Evolutionary conservation across 306 rosid genomes (phyloP).

Genomic region (Acacia melanoxylon): DNA sequence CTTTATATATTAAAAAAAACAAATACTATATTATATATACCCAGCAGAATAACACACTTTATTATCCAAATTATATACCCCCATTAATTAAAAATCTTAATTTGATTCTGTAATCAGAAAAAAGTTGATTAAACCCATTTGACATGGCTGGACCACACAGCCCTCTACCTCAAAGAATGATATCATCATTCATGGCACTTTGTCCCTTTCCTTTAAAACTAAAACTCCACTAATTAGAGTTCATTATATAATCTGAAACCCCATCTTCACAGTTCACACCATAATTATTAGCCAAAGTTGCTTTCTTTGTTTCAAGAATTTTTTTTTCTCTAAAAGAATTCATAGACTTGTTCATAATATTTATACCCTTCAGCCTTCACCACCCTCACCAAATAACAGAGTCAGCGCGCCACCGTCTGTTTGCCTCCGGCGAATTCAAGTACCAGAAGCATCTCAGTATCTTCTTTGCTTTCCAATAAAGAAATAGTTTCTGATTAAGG

Average conservation of each 20-base stretch:
- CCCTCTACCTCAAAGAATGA: background rate
- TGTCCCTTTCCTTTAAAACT: conserved; percentile 9
- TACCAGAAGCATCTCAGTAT: conserved; percentile 29
- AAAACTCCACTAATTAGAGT: conserved; percentile 31
- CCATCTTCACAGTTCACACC: conserved; percentile 29
- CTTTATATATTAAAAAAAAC: background rate
- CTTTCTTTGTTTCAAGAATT: conserved; percentile 35
- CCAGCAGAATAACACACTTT: background rate
- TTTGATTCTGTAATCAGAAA: background rate
- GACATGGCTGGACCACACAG: conserved; percentile 16
- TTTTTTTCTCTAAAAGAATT: background rate
- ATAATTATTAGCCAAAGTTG: conserved; percentile 39
- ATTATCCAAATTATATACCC: background rate
- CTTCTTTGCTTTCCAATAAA: background rate
- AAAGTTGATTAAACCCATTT: background rate
- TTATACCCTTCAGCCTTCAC: background rate
- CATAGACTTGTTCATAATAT: background rate
- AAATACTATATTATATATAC: background rate
- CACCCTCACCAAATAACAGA: background rate
- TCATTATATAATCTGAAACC: background rate
- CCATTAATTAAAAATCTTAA: background rate
- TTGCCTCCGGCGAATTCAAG: conserved; percentile 36
- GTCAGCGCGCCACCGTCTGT: conserved; percentile 21
- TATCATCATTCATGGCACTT: background rate
- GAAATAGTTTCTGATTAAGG: background rate